Base-by-base conservation (phyloP, 306 rosid species). In the Malus domestica region DNA sequence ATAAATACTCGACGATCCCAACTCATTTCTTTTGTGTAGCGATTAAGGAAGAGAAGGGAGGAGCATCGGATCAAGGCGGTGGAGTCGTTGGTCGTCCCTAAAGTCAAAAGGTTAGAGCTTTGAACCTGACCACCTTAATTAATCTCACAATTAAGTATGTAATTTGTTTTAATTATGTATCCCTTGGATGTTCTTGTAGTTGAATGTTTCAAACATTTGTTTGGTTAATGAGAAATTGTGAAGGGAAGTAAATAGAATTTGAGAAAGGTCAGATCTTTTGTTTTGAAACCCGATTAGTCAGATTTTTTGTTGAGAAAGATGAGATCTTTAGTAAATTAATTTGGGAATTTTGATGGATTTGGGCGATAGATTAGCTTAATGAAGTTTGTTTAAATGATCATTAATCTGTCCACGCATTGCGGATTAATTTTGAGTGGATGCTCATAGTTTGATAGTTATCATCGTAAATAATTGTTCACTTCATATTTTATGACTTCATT, bases 171-270 rank as follows among this genome's bases (percentile, higher is more conserved):
- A n/a, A 25, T 10, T 25, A 4, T 69, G 15, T 9, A 23, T 25
- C 51, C 29, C 20, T 4, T 10, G 0, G 10, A 33, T 44, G 46
- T 29, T 23, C 19, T 16, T 27, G 20, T 61, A n/a, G 49, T 63
- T 74, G 61, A 19, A 35, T 57, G n/a, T 40, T 15, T 22, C 32
- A 1, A 55, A 40, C 16, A 10, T n/a, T 8, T 44, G 13, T 67
- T 72, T 62, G 61, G 44, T 57, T 76, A 8, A 19, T 57, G 81
- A 58, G 70, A 19, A 72, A 77, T 58, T 81, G 66, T 8, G 33
- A 70, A n/a, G 42, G 20, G 14, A 4, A 9, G 51, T 12, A 4
- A 12, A 22, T 6, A 38, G 42, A 38, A 38, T 38, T 38, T 38
- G 52, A n/a, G 30, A 75, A 54, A 64, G 14, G 3, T 25, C 9